Conservation (phyloP, 1,139 yeast species). For the Kluyveromyces sp. region DNA sequence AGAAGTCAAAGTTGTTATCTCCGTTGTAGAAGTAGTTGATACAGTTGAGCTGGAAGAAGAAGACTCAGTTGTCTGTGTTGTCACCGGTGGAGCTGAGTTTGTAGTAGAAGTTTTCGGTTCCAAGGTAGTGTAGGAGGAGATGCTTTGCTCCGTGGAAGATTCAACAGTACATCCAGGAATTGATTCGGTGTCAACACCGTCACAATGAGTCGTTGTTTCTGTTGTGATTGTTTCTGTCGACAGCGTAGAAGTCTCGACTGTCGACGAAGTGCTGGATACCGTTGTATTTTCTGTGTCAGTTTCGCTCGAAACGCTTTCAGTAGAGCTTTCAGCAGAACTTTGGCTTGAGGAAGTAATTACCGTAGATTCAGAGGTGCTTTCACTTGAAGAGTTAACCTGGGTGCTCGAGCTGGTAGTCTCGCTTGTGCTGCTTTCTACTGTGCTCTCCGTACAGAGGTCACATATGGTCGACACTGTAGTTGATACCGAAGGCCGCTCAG, state of each 20-base stretch:
- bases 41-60: not conserved
- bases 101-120: conserved; percentile 1
- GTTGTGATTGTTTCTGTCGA: not conserved
- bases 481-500: not conserved
- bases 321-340: too few species aligned
- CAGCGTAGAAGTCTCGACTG: too few species aligned
- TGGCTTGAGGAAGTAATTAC: too few species aligned
- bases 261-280: too few species aligned
- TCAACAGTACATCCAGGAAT: not conserved
- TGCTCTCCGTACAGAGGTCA: not conserved
- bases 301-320: too few species aligned
- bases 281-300: too few species aligned
- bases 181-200: not conserved
- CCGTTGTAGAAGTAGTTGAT: conserved; percentile 4
- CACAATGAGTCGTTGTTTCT: not conserved
- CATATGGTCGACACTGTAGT: not conserved
- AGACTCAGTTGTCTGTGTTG: not conserved
- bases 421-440: too few species aligned
- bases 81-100: not conserved
- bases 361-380: not conserved
- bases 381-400: not conserved
- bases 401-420: too few species aligned
- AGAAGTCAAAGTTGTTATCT: conserved; percentile 1
- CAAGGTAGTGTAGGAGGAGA: not conserved
- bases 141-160: not conserved